Percentiles rank a stretch among this genome's conserved stretches.
phyloP scores from a whole-genome alignment of 1,284 basidiomycete species.

The Heterobasidion occidentale region DNA sequence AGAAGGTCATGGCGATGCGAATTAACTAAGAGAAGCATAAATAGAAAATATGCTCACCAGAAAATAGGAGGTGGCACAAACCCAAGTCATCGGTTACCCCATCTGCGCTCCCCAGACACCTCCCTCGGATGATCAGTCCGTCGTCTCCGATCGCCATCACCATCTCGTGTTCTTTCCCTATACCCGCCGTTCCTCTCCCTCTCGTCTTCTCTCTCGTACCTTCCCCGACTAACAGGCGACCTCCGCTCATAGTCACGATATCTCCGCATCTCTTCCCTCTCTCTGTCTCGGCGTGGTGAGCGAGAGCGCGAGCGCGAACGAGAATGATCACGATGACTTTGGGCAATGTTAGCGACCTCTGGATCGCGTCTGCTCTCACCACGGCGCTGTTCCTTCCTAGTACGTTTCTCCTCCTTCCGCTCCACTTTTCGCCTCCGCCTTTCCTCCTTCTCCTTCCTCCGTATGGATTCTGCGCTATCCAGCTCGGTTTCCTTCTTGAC shows the following conservation, averaged over 20 bases:
- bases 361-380: constrained; percentile 20
- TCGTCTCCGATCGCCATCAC: constrained; percentile 41
- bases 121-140: constrained; percentile 36
- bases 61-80: not conserved
- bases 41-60: not conserved
- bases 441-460: constrained; percentile 37
- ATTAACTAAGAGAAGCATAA: too few relatives aligned
- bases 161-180: constrained; percentile 39
- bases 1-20: too few relatives aligned
- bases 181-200: constrained; percentile 13
- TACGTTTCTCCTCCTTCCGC: constrained; percentile 49
- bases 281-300: constrained; percentile 4
- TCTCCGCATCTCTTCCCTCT: constrained; percentile 9
- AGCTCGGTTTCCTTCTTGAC: not conserved
- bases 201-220: constrained; percentile 14
- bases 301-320: constrained; percentile 36
- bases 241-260: constrained; percentile 8
- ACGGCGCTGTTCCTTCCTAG: constrained; percentile 38
- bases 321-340: constrained; percentile 22
- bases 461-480: not conserved
- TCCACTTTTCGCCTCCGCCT: constrained; percentile 48
- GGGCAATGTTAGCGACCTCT: constrained; percentile 2
- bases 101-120: not conserved
- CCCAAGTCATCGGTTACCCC: not conserved
- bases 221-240: constrained; percentile 20